Evolutionary conservation across 2,329 filamentous ascomycete genomes (phyloP).

Genomic region (Alternaria triticina): DNA sequence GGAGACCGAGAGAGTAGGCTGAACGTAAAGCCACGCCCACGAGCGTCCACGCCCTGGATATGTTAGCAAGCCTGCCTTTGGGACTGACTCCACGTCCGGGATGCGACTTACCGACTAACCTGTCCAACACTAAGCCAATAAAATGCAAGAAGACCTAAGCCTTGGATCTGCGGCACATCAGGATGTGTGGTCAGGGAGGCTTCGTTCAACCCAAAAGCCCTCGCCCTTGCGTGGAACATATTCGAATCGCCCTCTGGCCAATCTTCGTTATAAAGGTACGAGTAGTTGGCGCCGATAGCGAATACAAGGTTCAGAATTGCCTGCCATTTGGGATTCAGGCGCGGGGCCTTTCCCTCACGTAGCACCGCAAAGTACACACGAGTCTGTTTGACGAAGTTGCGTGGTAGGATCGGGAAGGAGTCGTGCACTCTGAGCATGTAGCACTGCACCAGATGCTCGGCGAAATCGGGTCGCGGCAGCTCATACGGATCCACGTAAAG

Average conservation of each 20-base stretch:
- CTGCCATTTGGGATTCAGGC: slow-evolving; percentile 42
- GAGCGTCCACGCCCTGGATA: slow-evolving; percentile 47
- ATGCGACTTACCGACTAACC: slow-evolving; percentile 47
- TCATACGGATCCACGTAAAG: slow-evolving; percentile 39
- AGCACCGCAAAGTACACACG: slow-evolving; percentile 37
- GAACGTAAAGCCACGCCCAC: slow-evolving; percentile 48
- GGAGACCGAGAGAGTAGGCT: slow-evolving; percentile 48
- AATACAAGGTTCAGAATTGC: slow-evolving; percentile 52
- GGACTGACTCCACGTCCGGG: background rate
- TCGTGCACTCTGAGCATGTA: slow-evolving; percentile 51
- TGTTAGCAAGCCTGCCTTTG: slow-evolving; percentile 6
- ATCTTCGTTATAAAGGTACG: slow-evolving; percentile 39
- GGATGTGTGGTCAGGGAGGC: slow-evolving; percentile 40
- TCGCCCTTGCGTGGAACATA: slow-evolving; percentile 49
- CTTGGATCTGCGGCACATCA: slow-evolving; percentile 49
- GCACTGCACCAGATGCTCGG: slow-evolving; percentile 41
- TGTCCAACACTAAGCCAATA: slow-evolving; percentile 51
- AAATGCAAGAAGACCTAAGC: slow-evolving; percentile 47
- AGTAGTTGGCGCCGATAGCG: slow-evolving; percentile 51
- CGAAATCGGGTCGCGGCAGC: slow-evolving; percentile 40
- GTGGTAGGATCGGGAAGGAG: slow-evolving; percentile 47
- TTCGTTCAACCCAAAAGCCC: slow-evolving; percentile 40
- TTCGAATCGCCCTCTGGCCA: slow-evolving; percentile 44
- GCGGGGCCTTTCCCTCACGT: slow-evolving; percentile 24
- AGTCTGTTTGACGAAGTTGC: slow-evolving; percentile 45